A percentile compares a stretch with the other conserved stretches of the same genome.
These are phyloP conservation scores for Fusarium duplospermum DNA, from an alignment of 2,329 filamentous ascomycete genomes.

Conservation along the genomic window DNA sequence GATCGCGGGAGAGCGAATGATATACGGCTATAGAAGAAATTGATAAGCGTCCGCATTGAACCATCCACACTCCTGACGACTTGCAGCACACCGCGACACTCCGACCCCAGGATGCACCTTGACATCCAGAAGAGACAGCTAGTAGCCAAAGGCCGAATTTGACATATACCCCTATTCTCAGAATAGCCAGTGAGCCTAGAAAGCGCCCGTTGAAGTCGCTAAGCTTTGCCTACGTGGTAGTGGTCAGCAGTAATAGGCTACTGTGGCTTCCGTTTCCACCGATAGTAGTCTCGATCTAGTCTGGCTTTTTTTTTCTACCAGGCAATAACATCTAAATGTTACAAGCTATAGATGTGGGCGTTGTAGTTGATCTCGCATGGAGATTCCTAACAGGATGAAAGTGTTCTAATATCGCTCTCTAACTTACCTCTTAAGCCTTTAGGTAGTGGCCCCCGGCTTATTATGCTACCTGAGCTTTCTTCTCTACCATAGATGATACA, in stretches of 20 bases:
- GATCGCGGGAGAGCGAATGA: neutral
- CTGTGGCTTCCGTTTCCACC: neutral
- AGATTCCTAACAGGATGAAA: neutral
- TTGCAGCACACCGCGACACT: neutral
- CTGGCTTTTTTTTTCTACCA: neutral
- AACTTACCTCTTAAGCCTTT: neutral
- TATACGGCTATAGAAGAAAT: neutral
- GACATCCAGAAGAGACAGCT: neutral
- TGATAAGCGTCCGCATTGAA: neutral
- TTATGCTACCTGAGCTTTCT: neutral
- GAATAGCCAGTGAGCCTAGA: neutral
- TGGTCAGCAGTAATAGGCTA: neutral
- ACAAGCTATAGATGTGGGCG: neutral
- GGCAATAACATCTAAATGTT: neutral
- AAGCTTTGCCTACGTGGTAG: neutral
- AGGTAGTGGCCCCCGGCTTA: neutral
- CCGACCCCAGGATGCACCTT: neutral
- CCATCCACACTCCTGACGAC: neutral
- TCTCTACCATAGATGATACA: neutral
- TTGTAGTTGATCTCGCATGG: neutral
- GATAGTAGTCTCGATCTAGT: neutral
- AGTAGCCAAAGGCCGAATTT: neutral
- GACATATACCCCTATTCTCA: neutral
- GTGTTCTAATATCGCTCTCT: neutral
- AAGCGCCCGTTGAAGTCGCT: neutral